Base-by-base conservation (phyloP, 768 basidiomycete genomes). In the Hypsizygus marmoreus region DNA sequence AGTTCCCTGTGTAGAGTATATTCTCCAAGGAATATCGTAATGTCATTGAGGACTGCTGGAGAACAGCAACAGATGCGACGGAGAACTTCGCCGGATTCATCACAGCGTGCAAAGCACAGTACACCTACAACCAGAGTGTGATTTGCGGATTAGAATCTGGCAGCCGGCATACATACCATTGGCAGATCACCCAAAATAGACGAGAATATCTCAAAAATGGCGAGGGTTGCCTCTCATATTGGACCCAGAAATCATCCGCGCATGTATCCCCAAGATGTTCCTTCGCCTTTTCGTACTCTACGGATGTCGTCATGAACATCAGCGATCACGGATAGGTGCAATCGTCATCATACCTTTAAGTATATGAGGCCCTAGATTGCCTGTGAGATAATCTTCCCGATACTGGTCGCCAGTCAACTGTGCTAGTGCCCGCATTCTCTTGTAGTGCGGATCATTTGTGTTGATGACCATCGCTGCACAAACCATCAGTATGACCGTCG, bases 311-410 rank as follows among this genome's bases (percentile, higher is more conserved):
- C 19, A 14, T 8, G 20, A 14, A 8, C 10, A n/a, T 12, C 10
- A 9, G 36, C 5, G 4, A 31, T n/a, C 9, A 17, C 35, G 10
- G 6, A 29, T 6, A 29, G 46, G 19, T n/a, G n/a, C n/a, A n/a
- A n/a, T n/a, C n/a, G n/a, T n/a, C n/a, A n/a, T n/a, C n/a, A n/a
- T 45, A 71, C 70, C 66, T 14, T 51, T 31, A 1, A 63, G 25
- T 10, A 73, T 67, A 58, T 68, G 68, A 10, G 45, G 28, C 1
- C 51, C 56, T n/a, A 76, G 45, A 32, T 68, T 64, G 2, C 64
- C 65, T 29, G 64, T 68, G 22, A 75, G 67, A 17, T 71, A 64
- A 50, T 75, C 73, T 39, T 71, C 63, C 31, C 66, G 50, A 25
- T 66, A 72, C 12, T 48, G 35, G 0, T 56, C 56, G 3, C 47